Evolutionary conservation across 2,329 filamentous ascomycete species (phyloP), one percentile per base, ranked within the genome.

Genomic region (Phialophora expanda): DNA sequence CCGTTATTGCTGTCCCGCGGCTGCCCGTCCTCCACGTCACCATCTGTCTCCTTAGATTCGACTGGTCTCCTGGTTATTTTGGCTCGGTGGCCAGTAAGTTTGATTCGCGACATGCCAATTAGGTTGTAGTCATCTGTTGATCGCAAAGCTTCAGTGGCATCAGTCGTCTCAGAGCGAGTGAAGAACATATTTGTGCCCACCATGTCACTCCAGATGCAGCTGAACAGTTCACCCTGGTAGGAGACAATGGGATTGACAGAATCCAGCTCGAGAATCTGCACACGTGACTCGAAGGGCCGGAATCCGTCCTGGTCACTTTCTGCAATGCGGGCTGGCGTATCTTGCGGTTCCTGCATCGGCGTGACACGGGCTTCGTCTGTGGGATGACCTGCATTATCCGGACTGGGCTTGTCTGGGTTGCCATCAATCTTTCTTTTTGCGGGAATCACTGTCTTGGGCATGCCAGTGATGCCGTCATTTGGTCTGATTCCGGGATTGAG

Each of bases 261-360:
- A 76, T 96, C 90, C 3, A 97, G 83, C 30, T 92, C 92, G n/a
- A 95, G 82, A 58, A 97, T 89, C 74, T 97, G 92, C 5, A 97
- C 55, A 76, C 53, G 81, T 77, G 28, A 73, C 66, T 59, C 65
- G 65, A 54, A 67, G 65, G 46, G 65, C 66, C 57, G 56, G 79
- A 34, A 78, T 55, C 78, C 74, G 65, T 77, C 74, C 55, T 75
- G 73, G 28, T 79, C 79, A 46, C 79, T 74, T 30, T 72, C 68
- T 46, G 75, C 74, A 20, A 70, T 32, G 20, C 24, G 34, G 41
- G 50, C 9, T 14, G 65, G 55, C 26, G 51, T 72, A 20, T 73
- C 70, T 61, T 74, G 72, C 62, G 76, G 54, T 57, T 55, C 53
- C 28, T 55, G 68, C 62, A 53, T 54, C 51, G 24, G 32, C 17